Percentiles rank a stretch among this genome's conserved stretches.
phyloP scores from a whole-genome alignment of 2,329 filamentous ascomycete genomes.

The Microcyclosporella mali region DNA sequence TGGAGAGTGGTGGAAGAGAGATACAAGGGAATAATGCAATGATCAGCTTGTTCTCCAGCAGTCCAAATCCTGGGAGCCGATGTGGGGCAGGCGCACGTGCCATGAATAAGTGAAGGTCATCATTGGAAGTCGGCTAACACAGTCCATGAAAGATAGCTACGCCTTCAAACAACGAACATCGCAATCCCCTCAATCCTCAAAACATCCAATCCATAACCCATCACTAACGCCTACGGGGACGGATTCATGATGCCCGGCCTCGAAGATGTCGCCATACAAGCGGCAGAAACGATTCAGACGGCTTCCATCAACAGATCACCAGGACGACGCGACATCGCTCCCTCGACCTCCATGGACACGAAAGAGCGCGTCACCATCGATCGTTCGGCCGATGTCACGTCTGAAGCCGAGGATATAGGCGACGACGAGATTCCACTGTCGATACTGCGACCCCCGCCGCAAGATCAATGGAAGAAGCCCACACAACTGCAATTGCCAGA shows the following conservation, averaged over 20 bases:
- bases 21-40: too few relatives aligned
- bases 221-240: too few relatives aligned
- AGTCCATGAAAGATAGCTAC: too few relatives aligned
- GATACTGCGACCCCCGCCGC: constrained; percentile 52
- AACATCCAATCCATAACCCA: too few relatives aligned
- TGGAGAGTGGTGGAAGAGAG: too few relatives aligned
- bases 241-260: constrained; percentile 8
- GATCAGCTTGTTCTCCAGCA: too few relatives aligned
- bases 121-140: too few relatives aligned
- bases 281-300: constrained; percentile 74
- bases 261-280: constrained; percentile 40
- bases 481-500: constrained; percentile 55
- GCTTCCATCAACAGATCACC: constrained; percentile 69
- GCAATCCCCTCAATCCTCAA: too few relatives aligned
- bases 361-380: constrained; percentile 54
- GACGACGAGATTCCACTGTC: constrained; percentile 66
- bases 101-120: too few relatives aligned
- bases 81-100: too few relatives aligned
- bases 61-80: too few relatives aligned
- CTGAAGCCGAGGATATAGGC: constrained; percentile 45
- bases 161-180: too few relatives aligned
- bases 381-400: constrained; percentile 32
- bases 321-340: constrained; percentile 71
- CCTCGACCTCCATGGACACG: constrained; percentile 65
- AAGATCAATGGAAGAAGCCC: constrained; percentile 49